These are phyloP conservation scores for Thinopyrum elongatum DNA, from an alignment of 176 grass and related monocot genomes.

Conservation along the genomic window DNA sequence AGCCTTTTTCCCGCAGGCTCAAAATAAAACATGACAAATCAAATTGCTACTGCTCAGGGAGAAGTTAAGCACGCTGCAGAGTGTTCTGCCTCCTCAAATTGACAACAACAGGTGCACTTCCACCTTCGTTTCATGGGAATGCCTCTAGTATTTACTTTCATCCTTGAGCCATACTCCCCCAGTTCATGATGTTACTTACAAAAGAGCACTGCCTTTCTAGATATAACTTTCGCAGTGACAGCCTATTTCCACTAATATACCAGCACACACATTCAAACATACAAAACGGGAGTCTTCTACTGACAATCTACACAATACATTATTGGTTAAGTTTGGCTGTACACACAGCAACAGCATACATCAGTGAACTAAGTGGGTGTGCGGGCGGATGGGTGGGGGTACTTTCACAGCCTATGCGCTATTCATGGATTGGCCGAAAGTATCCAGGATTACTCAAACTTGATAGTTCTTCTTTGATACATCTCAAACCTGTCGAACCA, in stretches of 20 bases:
- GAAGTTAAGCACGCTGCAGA: background rate
- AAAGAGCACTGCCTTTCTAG: background rate
- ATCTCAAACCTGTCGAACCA: background rate
- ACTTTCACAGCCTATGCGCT: background rate
- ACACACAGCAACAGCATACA: background rate
- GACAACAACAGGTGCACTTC: background rate
- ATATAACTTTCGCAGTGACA: background rate
- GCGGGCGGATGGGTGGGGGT: background rate
- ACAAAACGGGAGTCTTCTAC: background rate
- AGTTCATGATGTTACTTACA: background rate
- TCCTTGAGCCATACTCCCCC: background rate
- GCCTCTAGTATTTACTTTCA: conserved; percentile 3
- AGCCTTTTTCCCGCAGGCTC: background rate
- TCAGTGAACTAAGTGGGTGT: background rate
- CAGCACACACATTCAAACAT: background rate
- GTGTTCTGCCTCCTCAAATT: background rate
- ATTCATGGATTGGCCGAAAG: background rate
- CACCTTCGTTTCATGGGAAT: background rate
- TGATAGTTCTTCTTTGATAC: background rate
- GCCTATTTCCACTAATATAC: background rate
- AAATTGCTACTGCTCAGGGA: background rate
- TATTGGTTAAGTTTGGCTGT: background rate
- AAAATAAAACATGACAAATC: conserved; percentile 6
- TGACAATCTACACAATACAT: background rate
- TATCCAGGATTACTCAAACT: background rate